phyloP scores from a whole-genome alignment of 2,329 filamentous ascomycete genomes.

The Mycosphaerella arachidis region DNA sequence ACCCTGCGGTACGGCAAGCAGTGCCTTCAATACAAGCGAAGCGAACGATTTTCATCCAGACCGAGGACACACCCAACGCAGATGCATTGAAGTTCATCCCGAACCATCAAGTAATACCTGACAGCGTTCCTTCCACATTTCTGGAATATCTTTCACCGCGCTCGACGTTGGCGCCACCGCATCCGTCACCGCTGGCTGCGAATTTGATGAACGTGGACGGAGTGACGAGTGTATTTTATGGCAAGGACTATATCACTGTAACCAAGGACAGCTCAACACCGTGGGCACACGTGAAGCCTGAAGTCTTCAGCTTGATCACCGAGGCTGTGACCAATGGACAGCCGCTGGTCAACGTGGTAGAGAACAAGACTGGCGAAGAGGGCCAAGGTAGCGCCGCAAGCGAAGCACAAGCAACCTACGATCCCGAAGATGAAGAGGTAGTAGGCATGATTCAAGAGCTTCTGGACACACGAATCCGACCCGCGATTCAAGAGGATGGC shows the following conservation, averaged over 20 bases:
- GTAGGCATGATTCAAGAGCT: conserved; percentile 99
- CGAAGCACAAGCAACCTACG: conserved; percentile 72
- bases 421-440: conserved; percentile 88
- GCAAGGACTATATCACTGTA: conserved; percentile 91
- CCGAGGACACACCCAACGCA: conserved; percentile 87
- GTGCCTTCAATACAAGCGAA: conserved; percentile 23
- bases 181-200: conserved; percentile 78
- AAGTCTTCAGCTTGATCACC: conserved; percentile 92
- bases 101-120: conserved; percentile 78
- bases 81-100: conserved; percentile 94
- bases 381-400: conserved; percentile 45
- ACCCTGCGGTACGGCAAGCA: conserved; percentile 29
- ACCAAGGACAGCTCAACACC: conserved; percentile 83
- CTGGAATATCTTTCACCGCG: conserved; percentile 89
- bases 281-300: conserved; percentile 92
- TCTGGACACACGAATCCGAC: conserved; percentile 87
- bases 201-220: conserved; percentile 91
- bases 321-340: conserved; percentile 83
- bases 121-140: conserved; percentile 63
- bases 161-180: conserved; percentile 78
- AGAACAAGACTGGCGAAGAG: conserved; percentile 52
- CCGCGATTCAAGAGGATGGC: conserved; percentile 94
- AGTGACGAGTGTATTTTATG: conserved; percentile 92
- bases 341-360: conserved; percentile 68
- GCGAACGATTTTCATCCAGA: conserved; percentile 95